These are phyloP conservation scores for Yamadazyma diospyri DNA, from an alignment of 1,139 yeast species.

Conservation along the genomic window DNA sequence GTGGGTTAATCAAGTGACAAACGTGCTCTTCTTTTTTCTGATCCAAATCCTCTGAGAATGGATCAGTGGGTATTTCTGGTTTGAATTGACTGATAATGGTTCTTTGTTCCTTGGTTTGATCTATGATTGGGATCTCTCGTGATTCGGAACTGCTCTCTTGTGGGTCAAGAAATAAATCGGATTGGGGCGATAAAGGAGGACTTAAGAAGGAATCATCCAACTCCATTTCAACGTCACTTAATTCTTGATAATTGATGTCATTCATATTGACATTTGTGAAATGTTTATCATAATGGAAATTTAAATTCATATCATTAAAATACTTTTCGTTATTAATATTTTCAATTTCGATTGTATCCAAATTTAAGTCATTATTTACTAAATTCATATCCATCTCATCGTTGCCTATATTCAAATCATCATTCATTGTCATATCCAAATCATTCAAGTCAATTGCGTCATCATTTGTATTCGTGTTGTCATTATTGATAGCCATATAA, in stretches of 20 bases:
- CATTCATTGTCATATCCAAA: slow-evolving; percentile 1
- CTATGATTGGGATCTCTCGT: no score
- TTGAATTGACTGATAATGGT: slow-evolving; percentile 2
- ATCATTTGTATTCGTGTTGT: slow-evolving; percentile 3
- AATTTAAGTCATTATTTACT: slow-evolving; percentile 1
- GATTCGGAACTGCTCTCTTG: not conserved
- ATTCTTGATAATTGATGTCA: slow-evolving; percentile 5
- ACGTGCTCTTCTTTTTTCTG: slow-evolving; percentile 30
- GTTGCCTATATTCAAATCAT: not conserved
- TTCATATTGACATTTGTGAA: slow-evolving; percentile 5
- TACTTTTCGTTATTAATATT: slow-evolving; percentile 2
- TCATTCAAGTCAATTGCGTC: slow-evolving; percentile 1
- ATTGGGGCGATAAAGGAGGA: not conserved
- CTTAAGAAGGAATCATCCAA: slow-evolving; percentile 5
- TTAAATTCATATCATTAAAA: slow-evolving; percentile 2
- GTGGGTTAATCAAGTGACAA: slow-evolving; percentile 56
- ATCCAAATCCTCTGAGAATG: slow-evolving; percentile 2
- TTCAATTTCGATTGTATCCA: no score
- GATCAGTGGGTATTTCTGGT: not conserved
- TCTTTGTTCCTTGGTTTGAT: no score
- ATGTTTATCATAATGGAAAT: slow-evolving; percentile 1
- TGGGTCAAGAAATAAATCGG: not conserved
- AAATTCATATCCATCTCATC: not conserved
- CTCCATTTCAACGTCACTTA: slow-evolving; percentile 5
- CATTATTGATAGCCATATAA: slow-evolving; percentile 3